Evolutionary conservation across 257 asterid species (phyloP), one percentile per base, ranked within the genome.

Genomic region (Agastache rugosa): DNA sequence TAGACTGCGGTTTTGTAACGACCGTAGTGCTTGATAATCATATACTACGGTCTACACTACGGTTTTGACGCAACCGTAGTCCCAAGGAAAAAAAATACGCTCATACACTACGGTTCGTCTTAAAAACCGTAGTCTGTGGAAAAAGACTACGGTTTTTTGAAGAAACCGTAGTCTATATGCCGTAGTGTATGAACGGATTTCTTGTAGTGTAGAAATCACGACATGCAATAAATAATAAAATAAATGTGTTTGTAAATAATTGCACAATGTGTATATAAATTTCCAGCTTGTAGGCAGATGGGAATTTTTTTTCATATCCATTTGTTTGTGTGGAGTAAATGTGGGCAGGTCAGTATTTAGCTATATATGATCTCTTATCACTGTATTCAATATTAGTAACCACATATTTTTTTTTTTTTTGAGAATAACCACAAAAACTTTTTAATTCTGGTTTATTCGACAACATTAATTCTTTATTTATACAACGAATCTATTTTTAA

Each of bases 221-320:
- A 51, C 8, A 51, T 51, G 27, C 25, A 17, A 6, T 6, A n/a
- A n/a, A 17, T 51, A 51, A 17, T 25, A 6, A 16, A 48, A 50
- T 16, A n/a, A 50, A 50, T 50, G 56, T 11, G 11, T n/a, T 50
- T 51, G 58, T 51, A 51, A 51, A 51, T 16, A 31, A 19, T 54
- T 20, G 31, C 31, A 54, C 31, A 54, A 9, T 20, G 16, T 9
- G 16, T 20, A 54, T 8, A 54, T 54, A 19, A 54, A 20, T 54
- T 54, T 20, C 60, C 60, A 20, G 60, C 60, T 54, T 54, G 60
- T 54, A 2, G 58, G 58, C 17, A 51, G 58, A 51, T 51, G 58
- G 11, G 7, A 51, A 17, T 2, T 0, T 0, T 0, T 6, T n/a
- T 51, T 51, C 25, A 51, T 51, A 22, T n/a, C 25, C 58, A 51